Evolutionary conservation across 139 green algal genomes (phyloP).

Genomic region (Picochlorum sp.): DNA sequence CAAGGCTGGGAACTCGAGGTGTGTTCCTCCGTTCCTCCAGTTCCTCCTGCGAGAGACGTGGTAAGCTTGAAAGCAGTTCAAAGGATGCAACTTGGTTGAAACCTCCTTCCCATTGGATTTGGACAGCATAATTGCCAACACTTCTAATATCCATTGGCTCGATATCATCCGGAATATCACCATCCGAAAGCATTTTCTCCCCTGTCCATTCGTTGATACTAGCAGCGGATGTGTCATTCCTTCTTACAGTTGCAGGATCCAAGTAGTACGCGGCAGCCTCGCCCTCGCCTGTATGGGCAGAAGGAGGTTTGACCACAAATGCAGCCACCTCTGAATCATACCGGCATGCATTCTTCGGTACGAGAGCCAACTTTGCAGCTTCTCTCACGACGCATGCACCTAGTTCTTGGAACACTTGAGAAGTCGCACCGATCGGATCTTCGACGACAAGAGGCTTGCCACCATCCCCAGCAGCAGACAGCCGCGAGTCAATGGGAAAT

Average conservation of each 20-base stretch:
- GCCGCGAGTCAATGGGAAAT: constrained; percentile 85
- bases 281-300: constrained; percentile 9
- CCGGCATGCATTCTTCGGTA: constrained; percentile 26
- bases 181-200: constrained; percentile 39
- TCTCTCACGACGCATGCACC: constrained; percentile 88
- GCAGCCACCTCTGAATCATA: constrained; percentile 50
- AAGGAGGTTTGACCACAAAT: constrained; percentile 40
- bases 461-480: constrained; percentile 83
- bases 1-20: not conserved
- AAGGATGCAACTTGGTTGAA: constrained; percentile 69
- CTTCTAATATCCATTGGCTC: constrained; percentile 53
- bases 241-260: constrained; percentile 60
- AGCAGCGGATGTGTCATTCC: constrained; percentile 76
- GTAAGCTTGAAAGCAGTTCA: constrained; percentile 38
- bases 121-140: constrained; percentile 95
- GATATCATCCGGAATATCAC: constrained; percentile 62
- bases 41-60: constrained; percentile 10
- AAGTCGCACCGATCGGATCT: constrained; percentile 57
- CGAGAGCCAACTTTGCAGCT: constrained; percentile 39
- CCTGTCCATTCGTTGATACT: constrained; percentile 87
- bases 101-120: constrained; percentile 66
- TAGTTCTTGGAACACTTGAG: constrained; percentile 70
- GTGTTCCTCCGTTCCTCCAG: not conserved
- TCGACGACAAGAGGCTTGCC: constrained; percentile 80
- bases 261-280: constrained; percentile 61